A percentile compares a stretch with the other conserved stretches of the same genome.
Evolutionary conservation across 257 asterid genomes (phyloP).

Genomic region (Nicotiana otophora): DNA sequence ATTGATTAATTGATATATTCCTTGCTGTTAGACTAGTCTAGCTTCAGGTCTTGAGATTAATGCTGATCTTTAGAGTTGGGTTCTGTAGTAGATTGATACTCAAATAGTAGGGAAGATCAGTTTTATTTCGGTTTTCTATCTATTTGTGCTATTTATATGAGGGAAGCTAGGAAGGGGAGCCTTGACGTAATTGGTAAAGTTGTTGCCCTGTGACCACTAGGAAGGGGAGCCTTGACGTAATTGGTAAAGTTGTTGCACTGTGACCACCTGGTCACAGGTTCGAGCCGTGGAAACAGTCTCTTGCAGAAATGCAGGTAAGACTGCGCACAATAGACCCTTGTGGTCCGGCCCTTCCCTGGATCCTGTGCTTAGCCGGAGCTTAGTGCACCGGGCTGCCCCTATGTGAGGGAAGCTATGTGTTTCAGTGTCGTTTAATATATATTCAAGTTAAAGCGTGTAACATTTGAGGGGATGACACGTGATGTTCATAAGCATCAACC

Average conservation of each 20-base stretch:
- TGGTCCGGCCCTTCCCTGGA: too few species aligned
- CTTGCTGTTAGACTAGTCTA: not conserved
- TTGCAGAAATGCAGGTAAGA: too few species aligned
- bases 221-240: too few species aligned
- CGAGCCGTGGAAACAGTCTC: too few species aligned
- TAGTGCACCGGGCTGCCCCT: not conserved
- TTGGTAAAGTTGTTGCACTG: too few species aligned
- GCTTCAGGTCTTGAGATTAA: not conserved
- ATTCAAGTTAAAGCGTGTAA: not conserved
- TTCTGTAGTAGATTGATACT: not conserved
- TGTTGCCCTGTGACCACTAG: not conserved
- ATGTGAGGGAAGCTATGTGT: not conserved
- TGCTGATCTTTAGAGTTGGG: constrained; percentile 1
- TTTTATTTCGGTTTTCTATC: not conserved
- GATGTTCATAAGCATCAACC: not conserved
- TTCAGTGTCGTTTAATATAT: not conserved
- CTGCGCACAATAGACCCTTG: too few species aligned
- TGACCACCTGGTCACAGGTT: too few species aligned
- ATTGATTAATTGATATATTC: not conserved
- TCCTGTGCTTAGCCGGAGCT: too few species aligned
- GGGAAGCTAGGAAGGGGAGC: not conserved
- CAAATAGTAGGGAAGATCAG: constrained; percentile 3
- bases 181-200: too few species aligned
- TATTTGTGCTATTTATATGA: not conserved
- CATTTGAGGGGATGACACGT: not conserved